phyloP scores from a whole-genome alignment of 1,139 yeast genomes.

The Suhomyces bribrorum region DNA sequence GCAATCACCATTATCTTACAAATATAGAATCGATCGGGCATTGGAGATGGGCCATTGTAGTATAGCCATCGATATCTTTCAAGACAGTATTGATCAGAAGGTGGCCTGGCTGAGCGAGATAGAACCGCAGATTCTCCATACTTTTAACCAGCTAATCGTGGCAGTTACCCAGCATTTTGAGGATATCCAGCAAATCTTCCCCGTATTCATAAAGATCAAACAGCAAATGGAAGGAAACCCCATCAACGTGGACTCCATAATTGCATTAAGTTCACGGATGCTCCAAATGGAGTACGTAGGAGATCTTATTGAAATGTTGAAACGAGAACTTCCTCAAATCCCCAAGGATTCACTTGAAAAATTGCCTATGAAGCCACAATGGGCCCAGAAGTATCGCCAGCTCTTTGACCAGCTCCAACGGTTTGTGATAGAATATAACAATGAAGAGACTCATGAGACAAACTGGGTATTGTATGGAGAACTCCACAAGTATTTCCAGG shows the following conservation, averaged over 20 bases:
- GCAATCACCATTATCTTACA: constrained; percentile 28
- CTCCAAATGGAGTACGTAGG: constrained; percentile 51
- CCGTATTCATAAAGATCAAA: constrained; percentile 37
- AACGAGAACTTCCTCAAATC: constrained; percentile 57
- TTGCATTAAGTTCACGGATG: constrained; percentile 48
- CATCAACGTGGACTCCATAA: constrained; percentile 42
- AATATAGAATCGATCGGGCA: constrained; percentile 33
- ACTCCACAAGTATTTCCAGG: constrained; percentile 55
- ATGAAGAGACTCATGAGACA: constrained; percentile 46
- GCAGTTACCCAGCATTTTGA: constrained; percentile 21
- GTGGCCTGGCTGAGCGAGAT: constrained; percentile 33
- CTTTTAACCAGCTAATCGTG: constrained; percentile 38
- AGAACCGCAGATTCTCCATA: constrained; percentile 32
- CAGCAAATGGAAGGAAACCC: constrained; percentile 36
- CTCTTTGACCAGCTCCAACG: constrained; percentile 45
- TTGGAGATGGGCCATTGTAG: constrained; percentile 21
- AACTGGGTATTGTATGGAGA: constrained; percentile 69
- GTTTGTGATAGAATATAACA: constrained; percentile 44
- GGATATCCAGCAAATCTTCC: constrained; percentile 30
- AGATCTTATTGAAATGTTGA: constrained; percentile 59
- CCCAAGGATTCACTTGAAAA: constrained; percentile 35
- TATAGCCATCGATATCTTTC: constrained; percentile 33
- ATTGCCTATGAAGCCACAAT: constrained; percentile 30
- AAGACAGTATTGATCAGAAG: constrained; percentile 29
- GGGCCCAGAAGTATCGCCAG: constrained; percentile 28